Evolutionary conservation across 257 asterid species (phyloP).

Genomic region (Lavandula angustifolia): DNA sequence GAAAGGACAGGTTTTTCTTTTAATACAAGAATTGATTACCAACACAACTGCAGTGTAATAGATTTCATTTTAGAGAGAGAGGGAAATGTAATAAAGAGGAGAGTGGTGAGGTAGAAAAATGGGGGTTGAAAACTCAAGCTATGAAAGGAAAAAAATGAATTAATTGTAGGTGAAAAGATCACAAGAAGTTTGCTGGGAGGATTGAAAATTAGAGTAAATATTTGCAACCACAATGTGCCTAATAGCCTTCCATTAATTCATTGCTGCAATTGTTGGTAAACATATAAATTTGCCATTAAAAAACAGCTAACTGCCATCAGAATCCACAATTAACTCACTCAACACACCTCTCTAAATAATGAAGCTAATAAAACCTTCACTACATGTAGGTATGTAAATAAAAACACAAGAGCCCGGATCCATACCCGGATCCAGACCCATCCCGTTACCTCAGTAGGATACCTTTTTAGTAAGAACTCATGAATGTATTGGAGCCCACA

Average conservation of each 20-base stretch:
- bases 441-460: too few species aligned
- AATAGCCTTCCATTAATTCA: conserved; percentile 36
- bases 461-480: neutral
- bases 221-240: conserved; percentile 38
- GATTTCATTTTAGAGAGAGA: conserved; percentile 1
- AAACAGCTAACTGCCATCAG: conserved; percentile 42
- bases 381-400: neutral
- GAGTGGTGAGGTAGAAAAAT: conserved; percentile 35
- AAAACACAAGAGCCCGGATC: too few species aligned
- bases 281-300: conserved; percentile 29
- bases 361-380: conserved; percentile 7
- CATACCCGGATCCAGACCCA: too few species aligned
- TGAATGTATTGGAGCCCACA: conserved; percentile 19
- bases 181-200: conserved; percentile 47
- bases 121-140: conserved; percentile 19
- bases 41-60: conserved; percentile 29
- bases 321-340: conserved; percentile 33
- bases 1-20: conserved; percentile 34
- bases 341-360: conserved; percentile 26
- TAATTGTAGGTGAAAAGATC: conserved; percentile 35
- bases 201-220: conserved; percentile 36
- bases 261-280: conserved; percentile 47
- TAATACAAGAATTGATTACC: conserved; percentile 30
- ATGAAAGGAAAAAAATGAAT: conserved; percentile 30
- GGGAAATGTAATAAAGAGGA: conserved; percentile 32